Base-by-base conservation (phyloP, 306 rosid genomes). In the Cicer judaicum region DNA sequence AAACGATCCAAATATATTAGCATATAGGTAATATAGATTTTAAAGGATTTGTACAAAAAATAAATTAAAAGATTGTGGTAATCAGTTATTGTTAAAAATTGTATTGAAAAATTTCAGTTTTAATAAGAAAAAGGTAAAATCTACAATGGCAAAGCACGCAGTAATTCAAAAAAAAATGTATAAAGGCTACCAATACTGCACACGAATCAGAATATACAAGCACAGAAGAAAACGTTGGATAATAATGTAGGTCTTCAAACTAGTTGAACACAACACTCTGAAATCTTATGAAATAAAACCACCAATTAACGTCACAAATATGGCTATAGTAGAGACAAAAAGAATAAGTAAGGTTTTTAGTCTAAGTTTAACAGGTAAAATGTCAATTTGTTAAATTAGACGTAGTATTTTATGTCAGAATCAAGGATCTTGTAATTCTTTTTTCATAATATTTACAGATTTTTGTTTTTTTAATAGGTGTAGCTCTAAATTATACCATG, bases 1-100 rank as follows among this genome's bases (percentile, higher is more conserved):
- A 7, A 49, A 57, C 50, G 39, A 73, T 76, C 63, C 74, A 68
- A 57, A 48, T 24, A 24, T 24, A 24, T 24, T 24, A 24, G 29
- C 0, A 21, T 21, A 21, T 24, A 24, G 3, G 29, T 24, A 24
- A 24, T 24, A 24, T 0, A 24, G 1, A 24, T 24, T 24, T 24
- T 24, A 24, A 24, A 24, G 2, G 29, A 24, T 24, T 24, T 2
- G 3, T 39, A 49, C 19, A 46, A 2, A 59, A 16, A 47, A 2
- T 39, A 14, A 34, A 5, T 24, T 24, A 24, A 24, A 24, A 24
- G 29, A 24, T 24, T 16, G 16, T 2, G 65, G 56, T 12, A 57
- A 54, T 19, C 10, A 14, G 8, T 8, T 41, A 66, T 21, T 8
- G 0, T 40, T 9, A 10, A 13, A 53, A 40, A 9, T 53, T 7